Evolutionary conservation across 169 alveolate genomes (phyloP), one percentile per base, ranked within the genome.

Genomic region (Plasmodium chabaudi): DNA sequence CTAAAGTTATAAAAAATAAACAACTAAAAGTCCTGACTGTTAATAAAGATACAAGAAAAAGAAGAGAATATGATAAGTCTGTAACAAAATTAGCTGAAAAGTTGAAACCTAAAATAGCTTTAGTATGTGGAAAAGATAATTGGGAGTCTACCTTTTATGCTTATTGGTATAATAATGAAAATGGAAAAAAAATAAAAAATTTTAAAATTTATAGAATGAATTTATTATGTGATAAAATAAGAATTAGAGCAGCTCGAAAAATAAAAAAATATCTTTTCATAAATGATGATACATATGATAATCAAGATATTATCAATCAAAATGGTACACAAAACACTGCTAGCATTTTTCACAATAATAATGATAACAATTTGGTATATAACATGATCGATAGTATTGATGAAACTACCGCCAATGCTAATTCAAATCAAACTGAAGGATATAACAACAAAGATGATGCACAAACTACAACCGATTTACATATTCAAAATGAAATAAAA

Each of bases 101-200:
- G 17, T 34, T 94, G 34, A 88, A 87, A 46, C 96, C 96, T 0
- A 59, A 23, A 49, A 93, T 94, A 21, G 82, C 95, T 9, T 91
- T 92, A 68, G 93, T 92, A 4, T 88, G 94, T 44, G 96, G 96
- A 2, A 89, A 88, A 59, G 94, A 93, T 49, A 92, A 89, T 72
- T 94, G 96, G 96, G 96, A 94, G 63, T 89, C 94, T 23, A 94
- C 96, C 1, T 71, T 94, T 51, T 94, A 94, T 63, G 82, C 95
- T 0, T 55, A 87, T 46, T 94, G 96, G 96, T 92, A 92, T 44
- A 74, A 88, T 51, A 92, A 94, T 53, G 87, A 73, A 44, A 79
- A 61, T 34, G 95, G 96, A 9, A 87, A 61, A 64, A 60, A 70
- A 67, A 87, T 93, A 9, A 65, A 86, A 23, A 70, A 87, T 21